Conservation (phyloP, 2,329 filamentous ascomycete species). For the Pseudofabraea citricarpa region DNA sequence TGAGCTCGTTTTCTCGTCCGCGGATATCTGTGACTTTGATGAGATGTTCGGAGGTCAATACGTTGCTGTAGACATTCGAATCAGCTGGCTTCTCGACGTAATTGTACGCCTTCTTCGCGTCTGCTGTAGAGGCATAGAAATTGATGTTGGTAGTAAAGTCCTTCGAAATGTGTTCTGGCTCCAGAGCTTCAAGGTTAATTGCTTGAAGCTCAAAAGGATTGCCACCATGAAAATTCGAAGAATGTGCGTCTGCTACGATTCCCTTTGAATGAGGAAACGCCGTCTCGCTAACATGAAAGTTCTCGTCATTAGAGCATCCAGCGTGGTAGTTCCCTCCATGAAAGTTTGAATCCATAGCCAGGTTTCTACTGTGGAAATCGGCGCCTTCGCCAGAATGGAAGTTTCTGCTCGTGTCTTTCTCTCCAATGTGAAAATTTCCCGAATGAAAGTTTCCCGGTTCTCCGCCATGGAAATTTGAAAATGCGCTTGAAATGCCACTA, state of each 20-base stretch:
- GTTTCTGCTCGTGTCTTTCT: background rate
- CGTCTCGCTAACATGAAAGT: background rate
- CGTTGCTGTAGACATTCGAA: conserved; percentile 3
- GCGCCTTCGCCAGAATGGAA: background rate
- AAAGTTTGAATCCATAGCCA: background rate
- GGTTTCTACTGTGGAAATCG: background rate
- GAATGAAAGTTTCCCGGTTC: background rate
- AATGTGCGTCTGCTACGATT: background rate
- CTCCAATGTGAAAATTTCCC: background rate
- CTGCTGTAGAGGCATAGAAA: conserved; percentile 4
- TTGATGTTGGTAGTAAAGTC: background rate
- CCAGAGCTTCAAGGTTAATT: background rate
- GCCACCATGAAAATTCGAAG: conserved; percentile 1
- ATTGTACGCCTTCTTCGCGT: conserved; percentile 1
- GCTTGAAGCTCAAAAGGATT: background rate
- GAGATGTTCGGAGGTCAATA: background rate
- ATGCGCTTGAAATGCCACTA: too few species aligned
- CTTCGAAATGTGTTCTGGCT: background rate
- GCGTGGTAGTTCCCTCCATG: background rate
- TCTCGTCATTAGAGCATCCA: background rate
- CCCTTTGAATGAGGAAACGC: background rate
- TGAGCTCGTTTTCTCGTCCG: conserved; percentile 1
- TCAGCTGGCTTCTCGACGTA: conserved; percentile 4
- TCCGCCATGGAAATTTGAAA: background rate
- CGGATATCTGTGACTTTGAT: conserved; percentile 1